phyloP scores from a whole-genome alignment of 192 early-diverging fungal genomes.

The Chytriomyces confervae region DNA sequence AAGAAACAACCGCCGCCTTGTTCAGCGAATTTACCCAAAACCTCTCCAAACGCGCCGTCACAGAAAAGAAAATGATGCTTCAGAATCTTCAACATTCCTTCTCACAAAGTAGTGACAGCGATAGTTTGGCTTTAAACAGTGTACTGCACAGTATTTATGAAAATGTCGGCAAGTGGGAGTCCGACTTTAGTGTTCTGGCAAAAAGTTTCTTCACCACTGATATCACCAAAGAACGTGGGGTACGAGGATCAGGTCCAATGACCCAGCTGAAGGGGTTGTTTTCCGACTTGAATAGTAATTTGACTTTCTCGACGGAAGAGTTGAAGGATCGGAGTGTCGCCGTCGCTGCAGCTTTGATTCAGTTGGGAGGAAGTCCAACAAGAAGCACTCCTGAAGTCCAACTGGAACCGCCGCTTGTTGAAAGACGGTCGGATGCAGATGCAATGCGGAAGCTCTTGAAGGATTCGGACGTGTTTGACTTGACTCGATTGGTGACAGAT shows the following conservation, averaged over 20 bases:
- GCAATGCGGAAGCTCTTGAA: background rate
- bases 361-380: slow-evolving; percentile 4
- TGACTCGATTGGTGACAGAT: background rate
- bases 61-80: slow-evolving; percentile 81
- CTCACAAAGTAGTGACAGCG: slow-evolving; percentile 75
- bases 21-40: slow-evolving; percentile 76
- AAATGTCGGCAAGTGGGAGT: slow-evolving; percentile 83
- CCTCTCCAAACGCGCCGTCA: slow-evolving; percentile 70
- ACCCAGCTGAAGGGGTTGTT: slow-evolving; percentile 71
- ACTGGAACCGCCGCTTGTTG: background rate
- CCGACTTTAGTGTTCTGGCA: slow-evolving; percentile 80
- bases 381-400: background rate
- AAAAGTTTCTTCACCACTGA: slow-evolving; percentile 83
- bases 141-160: slow-evolving; percentile 78
- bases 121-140: slow-evolving; percentile 81
- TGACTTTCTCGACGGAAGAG: background rate
- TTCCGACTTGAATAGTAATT: slow-evolving; percentile 50
- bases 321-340: slow-evolving; percentile 4
- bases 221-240: slow-evolving; percentile 60
- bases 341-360: background rate
- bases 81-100: slow-evolving; percentile 86
- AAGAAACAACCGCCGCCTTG: slow-evolving; percentile 63
- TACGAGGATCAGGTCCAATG: slow-evolving; percentile 50
- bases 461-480: background rate
- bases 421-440: background rate